These are phyloP conservation scores for Xylaria multiplex DNA, from an alignment of 2,329 filamentous ascomycete genomes.

Conservation along the genomic window DNA sequence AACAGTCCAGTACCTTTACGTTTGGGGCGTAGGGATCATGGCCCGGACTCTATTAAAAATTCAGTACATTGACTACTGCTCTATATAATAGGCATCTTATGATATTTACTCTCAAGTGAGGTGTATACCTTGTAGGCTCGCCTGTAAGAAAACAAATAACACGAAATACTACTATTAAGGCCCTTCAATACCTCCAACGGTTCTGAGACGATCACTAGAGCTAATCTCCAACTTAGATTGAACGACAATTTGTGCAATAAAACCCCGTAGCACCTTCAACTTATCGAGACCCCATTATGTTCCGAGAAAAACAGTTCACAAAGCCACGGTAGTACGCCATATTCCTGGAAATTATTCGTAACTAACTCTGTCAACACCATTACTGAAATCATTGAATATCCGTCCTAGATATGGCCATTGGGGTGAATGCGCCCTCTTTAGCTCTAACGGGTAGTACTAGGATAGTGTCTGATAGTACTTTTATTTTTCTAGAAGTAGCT, in stretches of 20 bases:
- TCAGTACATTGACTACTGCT: background rate
- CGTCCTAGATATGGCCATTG: background rate
- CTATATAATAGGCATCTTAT: background rate
- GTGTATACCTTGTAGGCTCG: no score
- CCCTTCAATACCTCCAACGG: background rate
- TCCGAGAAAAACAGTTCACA: background rate
- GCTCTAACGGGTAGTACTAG: background rate
- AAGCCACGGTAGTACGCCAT: background rate
- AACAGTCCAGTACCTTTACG: background rate
- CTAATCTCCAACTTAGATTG: background rate
- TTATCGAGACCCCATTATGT: no score
- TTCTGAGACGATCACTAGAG: background rate
- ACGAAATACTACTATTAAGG: background rate
- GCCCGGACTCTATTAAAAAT: background rate
- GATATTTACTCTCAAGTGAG: background rate
- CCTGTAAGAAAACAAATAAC: background rate
- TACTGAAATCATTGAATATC: background rate
- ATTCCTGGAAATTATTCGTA: background rate
- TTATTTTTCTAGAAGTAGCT: background rate
- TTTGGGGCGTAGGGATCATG: background rate
- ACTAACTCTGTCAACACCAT: background rate
- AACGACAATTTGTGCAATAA: background rate
- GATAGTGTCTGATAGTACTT: background rate
- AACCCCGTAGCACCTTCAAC: no score
- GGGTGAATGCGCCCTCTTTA: background rate